phyloP scores from a whole-genome alignment of 108 stramenopile genomes.

The Nitzschia palea region DNA sequence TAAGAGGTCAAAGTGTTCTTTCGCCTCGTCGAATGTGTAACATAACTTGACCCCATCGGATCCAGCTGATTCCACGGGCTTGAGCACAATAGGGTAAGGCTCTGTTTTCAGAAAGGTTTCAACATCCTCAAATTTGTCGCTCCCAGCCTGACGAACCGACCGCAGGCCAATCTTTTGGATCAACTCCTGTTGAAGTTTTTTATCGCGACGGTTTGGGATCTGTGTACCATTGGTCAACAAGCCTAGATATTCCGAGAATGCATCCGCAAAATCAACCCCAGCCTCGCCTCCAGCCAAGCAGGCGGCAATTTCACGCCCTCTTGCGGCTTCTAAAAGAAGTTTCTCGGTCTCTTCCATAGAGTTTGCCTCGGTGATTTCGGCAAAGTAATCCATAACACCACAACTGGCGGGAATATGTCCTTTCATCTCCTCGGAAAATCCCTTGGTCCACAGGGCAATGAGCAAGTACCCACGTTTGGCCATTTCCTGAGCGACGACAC shows the following conservation, averaged over 20 bases:
- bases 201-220: constrained; percentile 75
- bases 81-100: constrained; percentile 80
- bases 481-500: constrained; percentile 79
- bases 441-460: constrained; percentile 70
- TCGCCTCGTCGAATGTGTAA: constrained; percentile 48
- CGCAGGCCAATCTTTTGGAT: constrained; percentile 67
- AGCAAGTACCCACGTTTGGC: constrained; percentile 71
- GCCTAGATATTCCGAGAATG: constrained; percentile 59
- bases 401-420: constrained; percentile 63
- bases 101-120: constrained; percentile 67
- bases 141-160: constrained; percentile 75
- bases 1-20: constrained; percentile 48
- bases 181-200: constrained; percentile 80
- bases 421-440: constrained; percentile 75
- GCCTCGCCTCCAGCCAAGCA: constrained; percentile 85
- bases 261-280: constrained; percentile 77
- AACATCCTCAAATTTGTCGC: constrained; percentile 62
- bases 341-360: constrained; percentile 48
- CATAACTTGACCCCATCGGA: constrained; percentile 59
- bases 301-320: constrained; percentile 39
- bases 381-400: constrained; percentile 58
- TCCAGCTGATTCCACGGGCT: constrained; percentile 93
- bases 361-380: constrained; percentile 42
- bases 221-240: constrained; percentile 53
- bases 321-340: constrained; percentile 17